These are phyloP conservation scores for Penicillium sp. DNA, from an alignment of 2,329 filamentous ascomycete genomes.

Conservation along the genomic window DNA sequence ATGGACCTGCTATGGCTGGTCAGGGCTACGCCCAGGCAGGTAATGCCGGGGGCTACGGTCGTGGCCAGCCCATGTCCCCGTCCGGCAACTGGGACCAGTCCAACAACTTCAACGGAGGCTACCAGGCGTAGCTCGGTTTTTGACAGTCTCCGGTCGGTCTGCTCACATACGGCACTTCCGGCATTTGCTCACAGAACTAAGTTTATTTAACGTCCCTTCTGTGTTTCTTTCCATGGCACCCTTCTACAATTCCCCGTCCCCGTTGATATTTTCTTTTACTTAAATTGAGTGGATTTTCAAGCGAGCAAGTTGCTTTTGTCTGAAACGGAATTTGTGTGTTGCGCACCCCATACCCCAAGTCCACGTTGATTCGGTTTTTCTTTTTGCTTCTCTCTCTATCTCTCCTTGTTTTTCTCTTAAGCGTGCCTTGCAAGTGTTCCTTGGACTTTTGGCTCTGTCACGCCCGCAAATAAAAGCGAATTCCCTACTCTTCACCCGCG, in stretches of 20 bases:
- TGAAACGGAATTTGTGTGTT: conserved; percentile 39
- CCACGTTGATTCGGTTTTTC: conserved; percentile 29
- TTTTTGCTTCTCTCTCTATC: conserved; percentile 14
- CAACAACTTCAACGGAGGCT: conserved; percentile 51
- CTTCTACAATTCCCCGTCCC: conserved; percentile 14
- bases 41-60: conserved; percentile 76
- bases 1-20: conserved; percentile 36
- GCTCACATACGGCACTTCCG: conserved; percentile 5
- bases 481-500: conserved; percentile 21
- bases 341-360: conserved; percentile 40
- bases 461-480: conserved; percentile 31
- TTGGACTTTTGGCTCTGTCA: conserved; percentile 28
- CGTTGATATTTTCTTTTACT: conserved; percentile 20
- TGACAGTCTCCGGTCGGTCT: conserved; percentile 7
- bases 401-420: conserved; percentile 18
- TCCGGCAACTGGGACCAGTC: conserved; percentile 47
- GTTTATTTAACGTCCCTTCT: conserved; percentile 13
- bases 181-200: conserved; percentile 10
- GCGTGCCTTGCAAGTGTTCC: conserved; percentile 25
- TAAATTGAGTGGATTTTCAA: conserved; percentile 33
- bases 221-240: conserved; percentile 17
- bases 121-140: conserved; percentile 45
- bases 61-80: conserved; percentile 53
- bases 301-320: conserved; percentile 33
- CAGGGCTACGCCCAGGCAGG: conserved; percentile 55